Percentiles rank a stretch among this genome's conserved stretches.
These are phyloP conservation scores for Glycine tomentella DNA, from an alignment of 306 rosid species.

Conservation along the genomic window DNA sequence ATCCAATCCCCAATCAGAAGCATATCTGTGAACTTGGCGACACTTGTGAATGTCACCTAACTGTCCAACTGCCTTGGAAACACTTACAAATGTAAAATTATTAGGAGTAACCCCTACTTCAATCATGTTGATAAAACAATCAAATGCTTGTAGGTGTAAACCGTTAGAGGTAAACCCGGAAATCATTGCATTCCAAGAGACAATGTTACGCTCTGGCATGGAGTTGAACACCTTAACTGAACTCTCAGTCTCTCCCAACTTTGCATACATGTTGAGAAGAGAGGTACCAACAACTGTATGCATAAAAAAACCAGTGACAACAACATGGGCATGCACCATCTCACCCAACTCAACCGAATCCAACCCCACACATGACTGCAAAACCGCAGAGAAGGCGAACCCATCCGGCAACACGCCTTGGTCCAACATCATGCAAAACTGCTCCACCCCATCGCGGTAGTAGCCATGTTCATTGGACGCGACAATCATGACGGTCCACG, in stretches of 20 bases:
- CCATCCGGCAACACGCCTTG: slow-evolving; percentile 63
- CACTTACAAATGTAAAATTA: slow-evolving; percentile 59
- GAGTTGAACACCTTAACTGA: slow-evolving; percentile 63
- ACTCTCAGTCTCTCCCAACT: slow-evolving; percentile 59
- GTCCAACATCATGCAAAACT: slow-evolving; percentile 67
- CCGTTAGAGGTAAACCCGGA: slow-evolving; percentile 65
- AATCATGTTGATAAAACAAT: slow-evolving; percentile 64
- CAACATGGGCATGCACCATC: slow-evolving; percentile 76
- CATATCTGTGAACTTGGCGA: slow-evolving; percentile 58
- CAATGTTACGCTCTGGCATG: slow-evolving; percentile 62
- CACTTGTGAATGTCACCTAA: slow-evolving; percentile 63
- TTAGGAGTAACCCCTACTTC: slow-evolving; percentile 55
- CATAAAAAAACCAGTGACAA: slow-evolving; percentile 62
- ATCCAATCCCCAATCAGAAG: slow-evolving; percentile 62
- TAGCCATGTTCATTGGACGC: slow-evolving; percentile 61
- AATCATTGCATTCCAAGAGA: slow-evolving; percentile 85
- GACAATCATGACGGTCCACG: slow-evolving; percentile 76
- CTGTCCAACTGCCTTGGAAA: slow-evolving; percentile 69
- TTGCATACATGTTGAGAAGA: slow-evolving; percentile 85
- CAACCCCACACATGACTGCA: slow-evolving; percentile 72
- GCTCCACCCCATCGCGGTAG: slow-evolving; percentile 57
- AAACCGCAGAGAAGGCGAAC: slow-evolving; percentile 66
- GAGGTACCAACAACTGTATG: slow-evolving; percentile 66
- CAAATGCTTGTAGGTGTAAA: slow-evolving; percentile 60
- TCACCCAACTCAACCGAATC: slow-evolving; percentile 54